Conservation (phyloP, 2,329 filamentous ascomycete species). For the Cadophora sp. region DNA sequence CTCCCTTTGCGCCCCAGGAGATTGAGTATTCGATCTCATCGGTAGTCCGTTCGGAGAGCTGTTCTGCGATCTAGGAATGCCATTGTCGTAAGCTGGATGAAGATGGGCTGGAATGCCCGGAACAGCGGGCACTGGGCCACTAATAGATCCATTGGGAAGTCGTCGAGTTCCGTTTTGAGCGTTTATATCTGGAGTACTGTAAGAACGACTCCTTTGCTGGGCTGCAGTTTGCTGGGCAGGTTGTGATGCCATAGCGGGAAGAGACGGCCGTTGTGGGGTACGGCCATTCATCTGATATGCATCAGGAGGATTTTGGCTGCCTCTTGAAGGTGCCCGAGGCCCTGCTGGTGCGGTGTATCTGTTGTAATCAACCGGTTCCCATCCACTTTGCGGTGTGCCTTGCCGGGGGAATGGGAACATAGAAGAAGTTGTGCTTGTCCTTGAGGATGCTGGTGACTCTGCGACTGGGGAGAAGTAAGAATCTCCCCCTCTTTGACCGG, state of each 20-base stretch:
- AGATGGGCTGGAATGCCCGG: constrained; percentile 78
- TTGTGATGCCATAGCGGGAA: constrained; percentile 72
- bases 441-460: constrained; percentile 79
- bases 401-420: constrained; percentile 84
- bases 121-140: constrained; percentile 66
- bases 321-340: constrained; percentile 80
- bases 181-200: constrained; percentile 95
- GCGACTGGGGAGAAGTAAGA: constrained; percentile 93
- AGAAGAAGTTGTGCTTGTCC: constrained; percentile 76
- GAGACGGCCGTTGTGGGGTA: constrained; percentile 76
- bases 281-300: constrained; percentile 67
- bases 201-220: constrained; percentile 82
- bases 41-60: constrained; percentile 78
- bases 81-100: constrained; percentile 63
- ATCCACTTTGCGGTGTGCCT: constrained; percentile 69
- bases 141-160: constrained; percentile 57
- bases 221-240: constrained; percentile 51
- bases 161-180: constrained; percentile 66
- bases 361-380: constrained; percentile 68
- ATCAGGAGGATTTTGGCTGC: constrained; percentile 70
- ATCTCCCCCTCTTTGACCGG: constrained; percentile 52
- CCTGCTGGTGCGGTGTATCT: constrained; percentile 90
- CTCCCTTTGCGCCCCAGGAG: constrained; percentile 71
- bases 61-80: constrained; percentile 79
- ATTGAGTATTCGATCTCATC: constrained; percentile 72